phyloP scores from a whole-genome alignment of 23 red algal genomes.

The Rhodosorus marinus region DNA sequence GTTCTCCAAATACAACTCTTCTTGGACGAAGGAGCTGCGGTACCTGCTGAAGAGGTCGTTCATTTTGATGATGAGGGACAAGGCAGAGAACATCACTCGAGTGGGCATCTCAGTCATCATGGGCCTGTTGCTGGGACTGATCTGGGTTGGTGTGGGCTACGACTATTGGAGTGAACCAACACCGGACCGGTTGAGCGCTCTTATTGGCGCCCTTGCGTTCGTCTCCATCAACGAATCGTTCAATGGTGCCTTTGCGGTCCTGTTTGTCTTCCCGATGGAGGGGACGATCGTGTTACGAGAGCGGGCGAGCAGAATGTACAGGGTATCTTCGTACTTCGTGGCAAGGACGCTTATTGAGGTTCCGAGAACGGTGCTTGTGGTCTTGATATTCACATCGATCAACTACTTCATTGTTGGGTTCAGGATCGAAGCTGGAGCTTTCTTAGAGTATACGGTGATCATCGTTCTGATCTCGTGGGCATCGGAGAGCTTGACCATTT shows the following conservation, averaged over 20 bases:
- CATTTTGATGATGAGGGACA: conserved; percentile 26
- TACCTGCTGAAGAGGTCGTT: conserved; percentile 32
- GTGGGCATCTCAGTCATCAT: conserved; percentile 34
- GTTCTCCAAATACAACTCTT: conserved; percentile 46
- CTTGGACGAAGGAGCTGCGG: conserved; percentile 34
- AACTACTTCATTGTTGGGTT: conserved; percentile 80
- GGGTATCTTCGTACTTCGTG: conserved; percentile 69
- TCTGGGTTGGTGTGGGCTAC: conserved; percentile 22
- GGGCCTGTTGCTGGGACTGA: conserved; percentile 43
- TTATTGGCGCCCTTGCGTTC: conserved; percentile 75
- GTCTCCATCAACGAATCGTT: conserved; percentile 87
- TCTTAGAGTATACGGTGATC: conserved; percentile 56
- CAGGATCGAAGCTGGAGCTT: conserved; percentile 15
- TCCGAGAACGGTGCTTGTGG: conserved; percentile 48
- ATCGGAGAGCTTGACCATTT: conserved; percentile 52
- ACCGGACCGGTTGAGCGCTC: too few species aligned
- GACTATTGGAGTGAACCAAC: too few species aligned
- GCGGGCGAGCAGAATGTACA: conserved; percentile 77
- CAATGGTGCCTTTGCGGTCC: conserved; percentile 46
- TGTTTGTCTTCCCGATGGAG: conserved; percentile 85
- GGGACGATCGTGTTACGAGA: conserved; percentile 71
- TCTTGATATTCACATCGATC: conserved; percentile 36
- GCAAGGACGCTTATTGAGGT: conserved; percentile 59
- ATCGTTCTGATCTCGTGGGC: conserved; percentile 38
- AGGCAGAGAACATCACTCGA: too few species aligned